Conservation (phyloP, 2,329 filamentous ascomycete species). For the Emmonsiellopsis sp. region DNA sequence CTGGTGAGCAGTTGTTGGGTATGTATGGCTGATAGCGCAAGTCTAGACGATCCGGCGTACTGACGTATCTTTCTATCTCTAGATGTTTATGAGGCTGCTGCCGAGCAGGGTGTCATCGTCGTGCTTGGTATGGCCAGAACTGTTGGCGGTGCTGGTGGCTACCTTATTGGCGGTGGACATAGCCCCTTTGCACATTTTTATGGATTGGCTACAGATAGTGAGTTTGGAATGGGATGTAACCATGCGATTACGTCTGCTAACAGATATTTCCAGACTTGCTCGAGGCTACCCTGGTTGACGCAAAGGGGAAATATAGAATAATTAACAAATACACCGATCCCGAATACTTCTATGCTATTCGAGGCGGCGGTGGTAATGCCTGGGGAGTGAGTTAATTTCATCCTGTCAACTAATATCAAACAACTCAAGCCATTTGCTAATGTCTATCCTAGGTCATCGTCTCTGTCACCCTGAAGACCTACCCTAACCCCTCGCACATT, state of each 20-base stretch:
- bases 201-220: constrained; percentile 21
- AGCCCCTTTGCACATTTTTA: constrained; percentile 19
- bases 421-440: background rate
- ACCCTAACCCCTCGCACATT: constrained; percentile 21
- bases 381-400: constrained; percentile 16
- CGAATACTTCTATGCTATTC: constrained; percentile 19
- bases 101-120: constrained; percentile 16
- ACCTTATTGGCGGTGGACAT: constrained; percentile 20
- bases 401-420: background rate
- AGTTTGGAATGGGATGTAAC: background rate
- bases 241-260: background rate
- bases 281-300: constrained; percentile 16
- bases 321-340: constrained; percentile 19
- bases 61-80: background rate
- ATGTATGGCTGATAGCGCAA: background rate
- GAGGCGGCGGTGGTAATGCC: constrained; percentile 19
- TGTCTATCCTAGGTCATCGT: constrained; percentile 12
- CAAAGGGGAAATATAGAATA: constrained; percentile 12
- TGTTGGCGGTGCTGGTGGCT: constrained; percentile 20
- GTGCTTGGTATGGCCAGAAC: constrained; percentile 18
- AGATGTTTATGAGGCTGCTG: constrained; percentile 19
- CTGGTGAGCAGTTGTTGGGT: constrained; percentile 21
- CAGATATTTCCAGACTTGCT: constrained; percentile 12
- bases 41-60: background rate
- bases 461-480: constrained; percentile 17